Conservation (phyloP, 768 basidiomycete species). For the Kwoniella shandongensis region DNA sequence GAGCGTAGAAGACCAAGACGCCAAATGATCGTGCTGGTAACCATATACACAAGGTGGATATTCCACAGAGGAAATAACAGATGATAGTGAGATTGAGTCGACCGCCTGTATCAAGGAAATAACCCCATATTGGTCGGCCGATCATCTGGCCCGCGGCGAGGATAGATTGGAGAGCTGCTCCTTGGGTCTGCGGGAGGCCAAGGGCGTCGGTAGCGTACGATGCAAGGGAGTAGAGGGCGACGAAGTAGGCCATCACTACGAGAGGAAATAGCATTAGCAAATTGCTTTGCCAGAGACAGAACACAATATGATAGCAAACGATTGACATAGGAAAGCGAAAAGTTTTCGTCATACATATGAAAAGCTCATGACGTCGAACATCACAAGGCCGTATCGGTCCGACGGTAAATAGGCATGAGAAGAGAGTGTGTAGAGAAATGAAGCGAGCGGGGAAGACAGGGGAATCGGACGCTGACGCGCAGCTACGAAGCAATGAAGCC, state of each 20-base stretch:
- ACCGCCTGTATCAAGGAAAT: constrained; percentile 45
- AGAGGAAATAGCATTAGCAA: background rate
- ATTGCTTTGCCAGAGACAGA: too few relatives aligned
- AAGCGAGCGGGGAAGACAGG: too few relatives aligned
- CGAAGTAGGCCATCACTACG: constrained; percentile 48
- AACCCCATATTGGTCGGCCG: constrained; percentile 49
- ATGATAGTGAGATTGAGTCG: constrained; percentile 49
- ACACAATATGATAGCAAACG: too few relatives aligned
- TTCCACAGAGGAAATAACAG: constrained; percentile 47
- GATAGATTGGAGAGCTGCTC: constrained; percentile 50
- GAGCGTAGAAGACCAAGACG: constrained; percentile 48
- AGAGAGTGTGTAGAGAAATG: too few relatives aligned
- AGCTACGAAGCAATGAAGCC: too few relatives aligned
- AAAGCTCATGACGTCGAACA: background rate
- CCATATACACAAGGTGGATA: constrained; percentile 51
- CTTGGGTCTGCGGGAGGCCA: constrained; percentile 47
- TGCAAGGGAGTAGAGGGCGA: constrained; percentile 50
- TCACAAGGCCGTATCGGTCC: background rate
- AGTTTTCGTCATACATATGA: too few relatives aligned
- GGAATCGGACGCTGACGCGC: too few relatives aligned
- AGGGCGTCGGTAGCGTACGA: constrained; percentile 50
- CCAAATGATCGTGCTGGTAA: constrained; percentile 48
- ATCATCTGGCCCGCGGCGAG: constrained; percentile 52
- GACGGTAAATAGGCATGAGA: too few relatives aligned
- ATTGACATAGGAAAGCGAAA: too few relatives aligned